Percentiles rank a stretch among this genome's conserved stretches.
Conservation (phyloP, 108 stramenopile species). For the Hondaea fermentalgiana region DNA sequence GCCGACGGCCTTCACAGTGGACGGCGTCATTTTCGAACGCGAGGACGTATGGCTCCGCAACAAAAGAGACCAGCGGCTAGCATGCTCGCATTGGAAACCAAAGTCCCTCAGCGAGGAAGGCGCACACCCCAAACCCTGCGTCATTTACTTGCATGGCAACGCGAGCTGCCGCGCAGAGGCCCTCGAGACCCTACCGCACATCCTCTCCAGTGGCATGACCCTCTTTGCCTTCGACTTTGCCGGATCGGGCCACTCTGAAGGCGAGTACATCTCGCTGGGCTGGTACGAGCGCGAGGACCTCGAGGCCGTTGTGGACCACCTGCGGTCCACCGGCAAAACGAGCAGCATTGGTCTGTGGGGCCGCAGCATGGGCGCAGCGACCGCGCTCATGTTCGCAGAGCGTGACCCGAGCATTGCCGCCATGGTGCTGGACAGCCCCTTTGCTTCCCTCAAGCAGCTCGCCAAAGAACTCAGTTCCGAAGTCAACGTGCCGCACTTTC, state of each 20-base stretch:
- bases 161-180: constrained; percentile 75
- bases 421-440: constrained; percentile 93
- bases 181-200: constrained; percentile 67
- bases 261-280: constrained; percentile 86
- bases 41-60: constrained; percentile 85
- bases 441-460: constrained; percentile 78
- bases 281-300: constrained; percentile 95
- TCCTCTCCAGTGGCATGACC: constrained; percentile 73
- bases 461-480: constrained; percentile 34
- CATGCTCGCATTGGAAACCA: constrained; percentile 93
- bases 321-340: constrained; percentile 77
- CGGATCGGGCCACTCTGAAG: constrained; percentile 87
- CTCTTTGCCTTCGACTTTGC: constrained; percentile 97
- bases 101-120: constrained; percentile 39
- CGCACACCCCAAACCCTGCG: constrained; percentile 31
- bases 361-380: constrained; percentile 96
- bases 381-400: constrained; percentile 90
- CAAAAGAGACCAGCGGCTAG: constrained; percentile 67
- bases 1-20: constrained; percentile 52
- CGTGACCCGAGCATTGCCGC: constrained; percentile 82
- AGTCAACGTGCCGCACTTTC: constrained; percentile 1
- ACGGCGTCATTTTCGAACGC: constrained; percentile 64
- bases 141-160: constrained; percentile 89
- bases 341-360: constrained; percentile 95
- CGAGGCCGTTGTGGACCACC: constrained; percentile 71